These are phyloP conservation scores for Gymnopilus dilepis DNA, from an alignment of 768 basidiomycete genomes.

Conservation along the genomic window DNA sequence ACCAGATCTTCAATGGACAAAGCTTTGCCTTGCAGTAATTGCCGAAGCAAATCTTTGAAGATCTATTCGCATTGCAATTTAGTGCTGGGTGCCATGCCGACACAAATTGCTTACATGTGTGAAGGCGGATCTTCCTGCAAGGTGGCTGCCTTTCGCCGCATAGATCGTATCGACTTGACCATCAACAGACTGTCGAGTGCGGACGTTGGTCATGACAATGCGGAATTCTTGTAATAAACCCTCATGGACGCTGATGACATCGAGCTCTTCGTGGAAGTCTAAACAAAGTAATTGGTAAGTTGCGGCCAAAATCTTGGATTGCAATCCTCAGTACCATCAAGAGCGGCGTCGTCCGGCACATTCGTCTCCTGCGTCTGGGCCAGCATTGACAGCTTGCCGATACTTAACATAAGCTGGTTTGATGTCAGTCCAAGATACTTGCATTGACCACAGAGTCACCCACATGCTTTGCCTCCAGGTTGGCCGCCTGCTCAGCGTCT, in stretches of 20 bases:
- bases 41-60: constrained; percentile 71
- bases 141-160: constrained; percentile 53
- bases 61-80: constrained; percentile 44
- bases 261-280: constrained; percentile 88
- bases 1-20: constrained; percentile 80
- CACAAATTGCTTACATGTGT: constrained; percentile 44
- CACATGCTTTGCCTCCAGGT: constrained; percentile 81
- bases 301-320: too few relatives aligned
- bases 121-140: constrained; percentile 56
- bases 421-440: not conserved
- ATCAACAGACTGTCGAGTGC: constrained; percentile 69
- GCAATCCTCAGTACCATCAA: constrained; percentile 52
- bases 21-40: constrained; percentile 75
- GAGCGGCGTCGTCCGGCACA: constrained; percentile 50
- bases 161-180: constrained; percentile 69
- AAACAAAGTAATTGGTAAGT: too few relatives aligned
- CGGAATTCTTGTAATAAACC: constrained; percentile 68
- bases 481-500: constrained; percentile 62
- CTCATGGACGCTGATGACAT: constrained; percentile 87
- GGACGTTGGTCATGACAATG: constrained; percentile 48
- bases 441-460: constrained; percentile 24
- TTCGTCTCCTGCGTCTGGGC: constrained; percentile 73
- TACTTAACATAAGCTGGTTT: constrained; percentile 82
- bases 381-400: constrained; percentile 86
- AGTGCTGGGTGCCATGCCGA: not conserved